Conservation (phyloP, 2,329 filamentous ascomycete genomes). For the Aureobasidium sp. region DNA sequence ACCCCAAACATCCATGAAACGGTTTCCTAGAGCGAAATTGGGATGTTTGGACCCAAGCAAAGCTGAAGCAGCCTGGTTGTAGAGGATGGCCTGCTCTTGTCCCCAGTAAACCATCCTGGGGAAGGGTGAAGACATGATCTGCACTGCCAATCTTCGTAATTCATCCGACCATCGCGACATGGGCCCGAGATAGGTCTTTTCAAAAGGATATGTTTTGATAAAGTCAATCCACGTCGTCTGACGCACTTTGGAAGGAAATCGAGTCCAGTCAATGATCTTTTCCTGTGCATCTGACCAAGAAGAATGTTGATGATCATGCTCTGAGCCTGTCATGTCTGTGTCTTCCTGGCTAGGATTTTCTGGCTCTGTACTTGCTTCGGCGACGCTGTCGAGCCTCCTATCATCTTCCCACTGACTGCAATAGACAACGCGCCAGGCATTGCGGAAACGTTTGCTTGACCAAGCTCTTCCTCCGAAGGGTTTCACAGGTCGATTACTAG, state of each 20-base stretch:
- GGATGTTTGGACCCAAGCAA: constrained; percentile 24
- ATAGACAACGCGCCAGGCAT: constrained; percentile 8
- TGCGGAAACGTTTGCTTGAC: constrained; percentile 7
- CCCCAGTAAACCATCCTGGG: constrained; percentile 24
- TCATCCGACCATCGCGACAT: constrained; percentile 21
- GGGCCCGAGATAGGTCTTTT: constrained; percentile 20
- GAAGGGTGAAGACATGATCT: constrained; percentile 22
- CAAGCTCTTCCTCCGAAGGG: constrained; percentile 6
- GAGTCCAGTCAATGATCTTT: constrained; percentile 6
- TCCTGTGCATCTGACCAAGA: background rate
- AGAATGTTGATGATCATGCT: background rate
- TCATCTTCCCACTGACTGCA: background rate
- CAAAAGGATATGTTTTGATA: constrained; percentile 22
- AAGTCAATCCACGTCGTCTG: constrained; percentile 12
- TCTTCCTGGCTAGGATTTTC: background rate
- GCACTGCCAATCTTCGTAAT: constrained; percentile 18
- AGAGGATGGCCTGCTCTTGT: constrained; percentile 25
- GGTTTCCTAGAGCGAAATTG: constrained; percentile 13
- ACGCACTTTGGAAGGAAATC: background rate
- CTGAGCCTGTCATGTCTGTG: background rate
- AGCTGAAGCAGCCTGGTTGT: constrained; percentile 27
- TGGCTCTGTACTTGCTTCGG: background rate
- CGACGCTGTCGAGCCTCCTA: background rate
- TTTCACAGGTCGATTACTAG: background rate
- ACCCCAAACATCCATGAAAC: constrained; percentile 13